Conservation (phyloP, 352 stramenopile species). For the Pythium phragmiticola region DNA sequence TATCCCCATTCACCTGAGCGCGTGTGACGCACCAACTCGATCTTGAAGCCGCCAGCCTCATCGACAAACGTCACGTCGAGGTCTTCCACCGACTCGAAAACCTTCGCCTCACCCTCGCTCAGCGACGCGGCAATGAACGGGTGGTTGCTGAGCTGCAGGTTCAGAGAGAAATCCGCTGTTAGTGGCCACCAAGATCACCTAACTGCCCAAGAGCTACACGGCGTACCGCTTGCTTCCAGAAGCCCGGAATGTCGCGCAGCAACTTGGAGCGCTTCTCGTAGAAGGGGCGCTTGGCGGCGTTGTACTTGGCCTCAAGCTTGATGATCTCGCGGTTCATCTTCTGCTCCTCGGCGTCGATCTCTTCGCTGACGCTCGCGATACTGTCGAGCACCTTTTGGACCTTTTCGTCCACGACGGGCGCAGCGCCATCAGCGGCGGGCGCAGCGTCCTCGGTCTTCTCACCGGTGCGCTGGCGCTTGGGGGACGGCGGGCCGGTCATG, state of each 20-base stretch:
- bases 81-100: constrained; percentile 50
- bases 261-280: constrained; percentile 70
- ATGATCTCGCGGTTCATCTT: constrained; percentile 67
- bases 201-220: constrained; percentile 1
- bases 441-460: constrained; percentile 29
- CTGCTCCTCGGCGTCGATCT: constrained; percentile 64
- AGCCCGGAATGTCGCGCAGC: constrained; percentile 58
- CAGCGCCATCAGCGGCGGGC: not conserved
- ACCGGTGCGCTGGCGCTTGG: constrained; percentile 76
- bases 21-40: constrained; percentile 48
- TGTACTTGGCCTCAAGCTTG: constrained; percentile 77
- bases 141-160: constrained; percentile 62
- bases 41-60: constrained; percentile 68
- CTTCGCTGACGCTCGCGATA: constrained; percentile 52
- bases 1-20: not conserved
- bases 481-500: constrained; percentile 57
- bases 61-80: constrained; percentile 68
- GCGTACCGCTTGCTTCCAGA: constrained; percentile 77
- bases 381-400: constrained; percentile 58
- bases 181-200: not conserved
- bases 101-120: constrained; percentile 47
- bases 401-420: constrained; percentile 35
- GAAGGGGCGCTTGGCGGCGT: constrained; percentile 57
- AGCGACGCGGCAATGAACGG: constrained; percentile 49
- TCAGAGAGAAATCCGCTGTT: not conserved